Conservation (phyloP, 2,329 filamentous ascomycete genomes). For the Talaromyces piceae region DNA sequence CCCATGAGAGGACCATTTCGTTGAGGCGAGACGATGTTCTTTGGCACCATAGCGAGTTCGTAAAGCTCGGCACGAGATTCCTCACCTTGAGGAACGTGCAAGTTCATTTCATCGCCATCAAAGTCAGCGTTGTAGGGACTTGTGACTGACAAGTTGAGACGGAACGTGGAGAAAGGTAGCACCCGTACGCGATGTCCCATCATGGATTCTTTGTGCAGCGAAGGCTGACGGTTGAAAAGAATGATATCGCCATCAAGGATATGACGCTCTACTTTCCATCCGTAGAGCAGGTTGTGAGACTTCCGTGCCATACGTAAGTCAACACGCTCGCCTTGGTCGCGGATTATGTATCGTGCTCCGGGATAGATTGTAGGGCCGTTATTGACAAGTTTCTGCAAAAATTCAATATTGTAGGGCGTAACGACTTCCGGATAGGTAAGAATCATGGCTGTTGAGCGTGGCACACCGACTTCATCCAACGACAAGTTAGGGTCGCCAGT, state of each 20-base stretch:
- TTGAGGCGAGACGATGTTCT: slow-evolving; percentile 97
- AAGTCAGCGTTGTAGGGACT: slow-evolving; percentile 99
- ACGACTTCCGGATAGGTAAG: slow-evolving; percentile 96
- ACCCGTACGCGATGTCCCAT: slow-evolving; percentile 97
- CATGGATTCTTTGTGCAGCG: slow-evolving; percentile 99
- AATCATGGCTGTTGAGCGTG: slow-evolving; percentile 82
- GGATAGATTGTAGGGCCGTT: slow-evolving; percentile 94
- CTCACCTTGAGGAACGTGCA: slow-evolving; percentile 96
- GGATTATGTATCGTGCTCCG: slow-evolving; percentile 92
- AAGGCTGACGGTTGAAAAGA: slow-evolving; percentile 99
- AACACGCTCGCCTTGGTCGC: slow-evolving; percentile 86
- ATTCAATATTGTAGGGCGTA: slow-evolving; percentile 94
- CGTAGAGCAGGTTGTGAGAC: slow-evolving; percentile 67
- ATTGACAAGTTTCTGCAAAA: slow-evolving; percentile 78
- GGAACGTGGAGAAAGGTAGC: slow-evolving; percentile 98
- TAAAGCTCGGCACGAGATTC: slow-evolving; percentile 92
- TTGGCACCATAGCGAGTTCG: slow-evolving; percentile 92
- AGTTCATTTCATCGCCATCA: slow-evolving; percentile 99
- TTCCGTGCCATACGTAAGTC: slow-evolving; percentile 90
- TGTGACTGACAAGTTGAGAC: slow-evolving; percentile 93
- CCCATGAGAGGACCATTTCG: slow-evolving; percentile 97
- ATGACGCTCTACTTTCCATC: slow-evolving; percentile 98
- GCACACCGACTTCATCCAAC: slow-evolving; percentile 94
- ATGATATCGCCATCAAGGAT: slow-evolving; percentile 95
- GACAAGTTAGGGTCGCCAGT: slow-evolving; percentile 88